Percentiles rank a stretch among this genome's conserved stretches.
phyloP scores from a whole-genome alignment of 1,284 basidiomycete species.

The Irpex sp. region DNA sequence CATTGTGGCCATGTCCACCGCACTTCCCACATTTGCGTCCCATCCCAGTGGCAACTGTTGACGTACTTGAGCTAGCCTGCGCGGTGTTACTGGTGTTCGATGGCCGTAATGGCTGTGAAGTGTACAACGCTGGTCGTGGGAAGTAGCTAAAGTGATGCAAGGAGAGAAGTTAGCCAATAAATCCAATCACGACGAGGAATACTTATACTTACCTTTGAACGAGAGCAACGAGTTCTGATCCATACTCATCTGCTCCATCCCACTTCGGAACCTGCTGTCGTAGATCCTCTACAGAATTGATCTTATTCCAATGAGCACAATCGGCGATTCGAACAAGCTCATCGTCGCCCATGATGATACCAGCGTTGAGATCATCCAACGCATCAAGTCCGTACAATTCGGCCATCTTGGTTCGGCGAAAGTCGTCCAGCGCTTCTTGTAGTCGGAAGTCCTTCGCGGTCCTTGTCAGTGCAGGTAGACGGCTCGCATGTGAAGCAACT shows the following conservation, averaged over 20 bases:
- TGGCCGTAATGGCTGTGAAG: background rate
- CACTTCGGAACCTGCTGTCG: slow-evolving; percentile 9
- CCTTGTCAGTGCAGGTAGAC: background rate
- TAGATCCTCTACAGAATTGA: slow-evolving; percentile 3
- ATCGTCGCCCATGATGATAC: slow-evolving; percentile 19
- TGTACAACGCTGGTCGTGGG: background rate
- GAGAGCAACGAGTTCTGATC: slow-evolving; percentile 3
- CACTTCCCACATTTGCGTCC: background rate
- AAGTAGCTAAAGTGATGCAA: background rate
- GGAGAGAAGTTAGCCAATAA: background rate
- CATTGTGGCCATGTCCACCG: background rate
- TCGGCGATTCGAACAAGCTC: slow-evolving; percentile 20
- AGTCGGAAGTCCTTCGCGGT: background rate
- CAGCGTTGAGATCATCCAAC: slow-evolving; percentile 4
- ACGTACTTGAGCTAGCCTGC: no score
- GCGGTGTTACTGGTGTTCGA: no score
- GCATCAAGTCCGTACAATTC: background rate
- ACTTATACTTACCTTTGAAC: background rate
- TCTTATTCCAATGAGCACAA: slow-evolving; percentile 18
- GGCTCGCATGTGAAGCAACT: background rate
- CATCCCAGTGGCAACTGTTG: no score
- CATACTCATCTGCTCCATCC: background rate
- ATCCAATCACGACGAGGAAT: no score
- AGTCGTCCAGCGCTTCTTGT: background rate
- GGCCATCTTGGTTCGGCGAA: slow-evolving; percentile 4